A percentile compares a stretch with the other conserved stretches of the same genome.
Evolutionary conservation across 2,329 filamentous ascomycete species (phyloP).

Genomic region (Cryphonectria nitschkei): DNA sequence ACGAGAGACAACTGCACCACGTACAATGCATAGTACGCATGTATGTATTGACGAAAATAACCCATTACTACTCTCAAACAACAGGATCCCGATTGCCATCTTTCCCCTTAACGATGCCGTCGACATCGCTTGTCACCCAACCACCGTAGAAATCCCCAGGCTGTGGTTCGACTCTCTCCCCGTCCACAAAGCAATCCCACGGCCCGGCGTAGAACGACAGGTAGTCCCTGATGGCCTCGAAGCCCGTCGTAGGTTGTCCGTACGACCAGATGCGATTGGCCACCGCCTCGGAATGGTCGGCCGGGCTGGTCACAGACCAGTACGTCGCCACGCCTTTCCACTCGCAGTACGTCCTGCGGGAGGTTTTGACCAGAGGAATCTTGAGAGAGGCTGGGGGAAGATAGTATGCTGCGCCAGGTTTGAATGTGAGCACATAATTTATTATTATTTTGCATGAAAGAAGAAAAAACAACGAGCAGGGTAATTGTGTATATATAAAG

Average conservation of each 20-base stretch:
- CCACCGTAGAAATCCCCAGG: slow-evolving; percentile 67
- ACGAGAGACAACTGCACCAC: neutral
- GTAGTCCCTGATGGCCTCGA: slow-evolving; percentile 57
- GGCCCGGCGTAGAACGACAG: slow-evolving; percentile 64
- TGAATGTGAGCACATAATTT: too few species aligned
- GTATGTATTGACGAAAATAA: neutral
- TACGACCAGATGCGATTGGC: slow-evolving; percentile 63
- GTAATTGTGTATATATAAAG: too few species aligned
- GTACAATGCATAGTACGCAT: neutral
- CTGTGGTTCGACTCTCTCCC: slow-evolving; percentile 61
- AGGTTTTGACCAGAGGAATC: slow-evolving; percentile 50
- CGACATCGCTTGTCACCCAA: slow-evolving; percentile 65
- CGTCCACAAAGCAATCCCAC: slow-evolving; percentile 66
- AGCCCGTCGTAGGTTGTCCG: slow-evolving; percentile 54
- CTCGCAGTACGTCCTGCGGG: slow-evolving; percentile 56
- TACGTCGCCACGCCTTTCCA: slow-evolving; percentile 66
- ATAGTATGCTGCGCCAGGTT: slow-evolving; percentile 55
- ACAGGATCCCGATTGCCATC: slow-evolving; percentile 46
- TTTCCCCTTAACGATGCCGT: slow-evolving; percentile 52
- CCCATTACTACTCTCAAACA: slow-evolving; percentile 29
- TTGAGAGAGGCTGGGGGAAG: slow-evolving; percentile 55
- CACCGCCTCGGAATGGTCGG: slow-evolving; percentile 41
- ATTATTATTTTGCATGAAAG: neutral
- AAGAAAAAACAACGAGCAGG: neutral
- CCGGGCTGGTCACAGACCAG: slow-evolving; percentile 51